Evolutionary conservation across 805 yeast species (phyloP).

Genomic region (Metschnikowia proteae): DNA sequence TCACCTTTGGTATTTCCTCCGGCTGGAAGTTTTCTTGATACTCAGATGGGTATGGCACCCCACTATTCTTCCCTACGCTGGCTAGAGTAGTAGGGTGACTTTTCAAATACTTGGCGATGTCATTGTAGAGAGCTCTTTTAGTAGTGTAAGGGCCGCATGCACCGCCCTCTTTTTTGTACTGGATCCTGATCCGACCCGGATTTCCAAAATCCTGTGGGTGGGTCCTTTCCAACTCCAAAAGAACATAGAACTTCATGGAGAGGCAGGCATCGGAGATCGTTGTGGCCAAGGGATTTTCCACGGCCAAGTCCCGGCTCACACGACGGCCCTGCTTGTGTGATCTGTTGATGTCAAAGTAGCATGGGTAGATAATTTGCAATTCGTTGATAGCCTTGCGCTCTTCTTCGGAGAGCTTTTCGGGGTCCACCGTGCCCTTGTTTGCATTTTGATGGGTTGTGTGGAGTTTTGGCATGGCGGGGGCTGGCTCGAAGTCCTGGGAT

Average conservation of each 20-base stretch:
- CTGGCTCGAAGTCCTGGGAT: conserved; percentile 48
- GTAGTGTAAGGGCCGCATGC: conserved; percentile 36
- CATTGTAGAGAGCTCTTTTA: conserved; percentile 63
- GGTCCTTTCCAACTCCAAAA: conserved; percentile 74
- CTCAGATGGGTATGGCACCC: conserved; percentile 64
- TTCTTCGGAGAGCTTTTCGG: conserved; percentile 15
- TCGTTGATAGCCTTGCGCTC: conserved; percentile 61
- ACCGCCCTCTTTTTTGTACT: conserved; percentile 47
- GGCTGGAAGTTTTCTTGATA: conserved; percentile 48
- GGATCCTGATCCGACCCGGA: conserved; percentile 90
- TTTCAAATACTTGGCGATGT: conserved; percentile 58
- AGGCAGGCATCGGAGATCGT: conserved; percentile 73
- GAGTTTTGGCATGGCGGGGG: neutral
- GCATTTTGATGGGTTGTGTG: neutral
- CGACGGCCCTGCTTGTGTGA: conserved; percentile 81
- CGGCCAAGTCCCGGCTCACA: conserved; percentile 63
- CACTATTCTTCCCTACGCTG: conserved; percentile 47
- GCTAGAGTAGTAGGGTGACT: conserved; percentile 65
- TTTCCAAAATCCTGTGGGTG: conserved; percentile 98
- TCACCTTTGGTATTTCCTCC: conserved; percentile 67
- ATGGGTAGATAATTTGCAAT: conserved; percentile 81
- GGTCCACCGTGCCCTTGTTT: conserved; percentile 14
- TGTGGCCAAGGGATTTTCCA: conserved; percentile 83
- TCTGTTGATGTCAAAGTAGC: conserved; percentile 81
- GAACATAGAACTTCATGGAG: conserved; percentile 34